Base-by-base conservation (phyloP, 2,329 filamentous ascomycete species). In the Neonectria magnoliae region DNA sequence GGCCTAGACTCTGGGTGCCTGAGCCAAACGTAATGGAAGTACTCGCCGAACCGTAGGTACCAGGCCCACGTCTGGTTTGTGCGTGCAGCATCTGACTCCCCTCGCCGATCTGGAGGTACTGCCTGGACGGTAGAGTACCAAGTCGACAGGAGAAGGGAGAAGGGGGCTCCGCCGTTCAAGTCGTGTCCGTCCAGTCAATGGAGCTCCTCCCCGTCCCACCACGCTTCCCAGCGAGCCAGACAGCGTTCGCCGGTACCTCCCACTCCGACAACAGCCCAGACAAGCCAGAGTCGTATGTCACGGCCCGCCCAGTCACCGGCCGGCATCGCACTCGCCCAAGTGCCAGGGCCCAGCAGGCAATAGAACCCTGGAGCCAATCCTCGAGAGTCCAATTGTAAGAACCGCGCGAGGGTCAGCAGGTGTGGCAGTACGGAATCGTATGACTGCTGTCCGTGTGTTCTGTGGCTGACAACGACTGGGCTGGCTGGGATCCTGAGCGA, bases 371-470 rank as follows among this genome's bases (percentile, higher is more conserved):
- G 38, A 56, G 3, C 71, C 71, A 73, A 71, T 71, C 58, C 62
- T 4, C 36, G 20, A 25, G 6, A 22, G 18, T 50, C 16, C 16
- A 41, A 64, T 74, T 70, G 72, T 73, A 58, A 74, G 65, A 74
- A 74, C 64, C 71, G 27, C 60, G 62, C 57, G 70, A 73, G 67
- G 29, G 67, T 74, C 68, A 60, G 69, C 65, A 64, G 70, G 73
- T 74, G 72, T 74, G 71, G 72, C 68, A 70, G 72, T 73, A 69
- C 68, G 68, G 27, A 71, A 72, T 74, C 72, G 72, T 72, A 74
- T 70, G 72, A 72, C 68, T 59, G 22, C 16, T 22, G 33, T 18
- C 41, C 18, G 36, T 56, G 51, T 51, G 42, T 11, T 16, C 44
- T 66, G 63, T 66, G 59, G 63, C 63, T 42, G 38, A 11, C 8